These are phyloP conservation scores for Suillus placidus DNA, from an alignment of 768 basidiomycete species.

Conservation along the genomic window DNA sequence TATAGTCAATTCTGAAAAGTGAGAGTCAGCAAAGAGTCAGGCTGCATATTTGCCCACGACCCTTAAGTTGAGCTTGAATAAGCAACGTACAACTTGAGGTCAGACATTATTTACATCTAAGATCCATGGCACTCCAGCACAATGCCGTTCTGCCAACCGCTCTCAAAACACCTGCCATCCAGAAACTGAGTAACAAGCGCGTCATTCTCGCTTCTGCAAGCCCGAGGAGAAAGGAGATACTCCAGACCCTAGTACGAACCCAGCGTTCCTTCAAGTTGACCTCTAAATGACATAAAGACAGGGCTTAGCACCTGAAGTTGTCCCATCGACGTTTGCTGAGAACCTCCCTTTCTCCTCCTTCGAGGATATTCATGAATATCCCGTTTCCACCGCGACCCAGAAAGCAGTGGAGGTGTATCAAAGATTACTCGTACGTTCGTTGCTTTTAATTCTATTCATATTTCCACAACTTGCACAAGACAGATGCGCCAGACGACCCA, in stretches of 20 bases:
- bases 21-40: neutral
- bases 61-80: too few relatives aligned
- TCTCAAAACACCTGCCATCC: conserved; percentile 57
- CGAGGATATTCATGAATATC: conserved; percentile 72
- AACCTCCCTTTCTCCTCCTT: conserved; percentile 69
- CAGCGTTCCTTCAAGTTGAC: neutral
- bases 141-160: conserved; percentile 63
- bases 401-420: conserved; percentile 90
- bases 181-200: conserved; percentile 74
- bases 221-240: conserved; percentile 82
- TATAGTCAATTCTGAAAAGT: neutral
- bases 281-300: conserved; percentile 21
- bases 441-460: neutral
- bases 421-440: conserved; percentile 62
- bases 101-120: neutral
- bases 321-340: conserved; percentile 82
- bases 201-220: conserved; percentile 87
- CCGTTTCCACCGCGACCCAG: conserved; percentile 72
- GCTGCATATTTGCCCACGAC: neutral
- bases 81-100: neutral
- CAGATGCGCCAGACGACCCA: conserved; percentile 61
- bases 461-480: conserved; percentile 29
- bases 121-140: conserved; percentile 41
- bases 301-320: conserved; percentile 69
- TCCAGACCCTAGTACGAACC: conserved; percentile 69